Conservation (phyloP, 1,139 yeast genomes). For the Nakaseomyces sp. region DNA sequence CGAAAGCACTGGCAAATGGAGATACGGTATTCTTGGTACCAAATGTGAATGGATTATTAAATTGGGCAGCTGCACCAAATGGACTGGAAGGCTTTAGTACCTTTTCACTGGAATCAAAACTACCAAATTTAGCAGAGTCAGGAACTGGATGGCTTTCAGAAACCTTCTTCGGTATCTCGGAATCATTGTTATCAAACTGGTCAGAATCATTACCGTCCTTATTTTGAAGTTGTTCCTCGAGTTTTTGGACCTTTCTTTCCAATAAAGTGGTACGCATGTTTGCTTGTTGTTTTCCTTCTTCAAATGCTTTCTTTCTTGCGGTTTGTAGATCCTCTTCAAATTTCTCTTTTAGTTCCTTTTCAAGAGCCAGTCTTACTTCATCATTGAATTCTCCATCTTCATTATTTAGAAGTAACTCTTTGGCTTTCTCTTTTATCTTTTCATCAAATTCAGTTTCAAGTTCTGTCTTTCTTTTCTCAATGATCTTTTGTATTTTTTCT, state of each 20-base stretch:
- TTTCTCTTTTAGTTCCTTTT: constrained; percentile 14
- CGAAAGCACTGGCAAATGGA: constrained; percentile 4
- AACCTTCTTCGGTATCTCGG: neutral
- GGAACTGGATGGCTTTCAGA: neutral
- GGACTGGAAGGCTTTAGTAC: constrained; percentile 4
- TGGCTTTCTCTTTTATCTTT: constrained; percentile 5
- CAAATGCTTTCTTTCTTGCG: constrained; percentile 33
- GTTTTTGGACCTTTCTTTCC: constrained; percentile 23
- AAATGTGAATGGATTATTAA: constrained; percentile 2
- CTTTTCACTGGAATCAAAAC: neutral
- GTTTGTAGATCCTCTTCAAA: constrained; percentile 27
- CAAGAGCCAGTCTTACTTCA: constrained; percentile 10
- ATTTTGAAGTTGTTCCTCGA: constrained; percentile 14
- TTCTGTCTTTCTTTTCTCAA: constrained; percentile 19
- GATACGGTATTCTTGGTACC: neutral
- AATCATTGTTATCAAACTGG: constrained; percentile 31
- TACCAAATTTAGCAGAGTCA: neutral
- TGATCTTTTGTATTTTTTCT: constrained; percentile 21
- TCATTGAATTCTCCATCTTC: constrained; percentile 12
- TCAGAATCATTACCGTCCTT: constrained; percentile 12
- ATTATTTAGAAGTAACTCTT: constrained; percentile 1
- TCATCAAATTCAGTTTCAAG: constrained; percentile 22
- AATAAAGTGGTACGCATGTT: constrained; percentile 27
- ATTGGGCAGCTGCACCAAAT: constrained; percentile 2
- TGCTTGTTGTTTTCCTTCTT: constrained; percentile 34